Evolutionary conservation across 140 eudicot species (phyloP).

Genomic region (Ambrosia hybrid): DNA sequence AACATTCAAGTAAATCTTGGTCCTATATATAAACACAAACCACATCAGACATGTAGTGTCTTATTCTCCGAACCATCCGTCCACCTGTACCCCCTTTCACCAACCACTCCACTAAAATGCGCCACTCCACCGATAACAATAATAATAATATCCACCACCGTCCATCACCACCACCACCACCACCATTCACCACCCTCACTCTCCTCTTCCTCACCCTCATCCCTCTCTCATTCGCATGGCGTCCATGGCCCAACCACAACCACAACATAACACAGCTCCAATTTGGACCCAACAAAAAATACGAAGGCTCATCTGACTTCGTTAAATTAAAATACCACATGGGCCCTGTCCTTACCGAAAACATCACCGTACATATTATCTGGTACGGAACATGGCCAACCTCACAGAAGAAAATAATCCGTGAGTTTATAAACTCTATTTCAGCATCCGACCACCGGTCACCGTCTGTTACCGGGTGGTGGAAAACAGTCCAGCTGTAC

Average conservation of each 20-base stretch:
- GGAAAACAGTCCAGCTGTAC: conserved; percentile 84
- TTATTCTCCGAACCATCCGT: neutral
- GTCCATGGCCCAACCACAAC: conserved; percentile 72
- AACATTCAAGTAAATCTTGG: conserved; percentile 30
- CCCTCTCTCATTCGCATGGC: conserved; percentile 49
- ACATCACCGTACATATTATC: conserved; percentile 80
- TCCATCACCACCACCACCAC: conserved; percentile 29
- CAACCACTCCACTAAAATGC: conserved; percentile 41
- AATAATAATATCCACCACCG: conserved; percentile 21
- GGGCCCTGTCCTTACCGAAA: conserved; percentile 92
- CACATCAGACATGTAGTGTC: neutral
- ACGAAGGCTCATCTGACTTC: conserved; percentile 89
- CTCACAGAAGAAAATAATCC: conserved; percentile 81
- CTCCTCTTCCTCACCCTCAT: neutral
- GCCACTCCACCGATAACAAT: neutral
- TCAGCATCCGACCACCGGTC: conserved; percentile 43
- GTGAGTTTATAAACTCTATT: conserved; percentile 78
- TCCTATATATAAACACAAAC: conserved; percentile 6
- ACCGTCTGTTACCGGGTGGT: conserved; percentile 86
- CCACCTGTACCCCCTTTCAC: conserved; percentile 14
- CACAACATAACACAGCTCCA: conserved; percentile 41
- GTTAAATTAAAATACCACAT: conserved; percentile 68
- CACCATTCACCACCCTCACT: conserved; percentile 19
- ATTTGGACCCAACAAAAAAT: conserved; percentile 60
- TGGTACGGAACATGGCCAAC: conserved; percentile 88